Base-by-base conservation (phyloP, 2,329 filamentous ascomycete species). In the Dichotomopilus funicola region DNA sequence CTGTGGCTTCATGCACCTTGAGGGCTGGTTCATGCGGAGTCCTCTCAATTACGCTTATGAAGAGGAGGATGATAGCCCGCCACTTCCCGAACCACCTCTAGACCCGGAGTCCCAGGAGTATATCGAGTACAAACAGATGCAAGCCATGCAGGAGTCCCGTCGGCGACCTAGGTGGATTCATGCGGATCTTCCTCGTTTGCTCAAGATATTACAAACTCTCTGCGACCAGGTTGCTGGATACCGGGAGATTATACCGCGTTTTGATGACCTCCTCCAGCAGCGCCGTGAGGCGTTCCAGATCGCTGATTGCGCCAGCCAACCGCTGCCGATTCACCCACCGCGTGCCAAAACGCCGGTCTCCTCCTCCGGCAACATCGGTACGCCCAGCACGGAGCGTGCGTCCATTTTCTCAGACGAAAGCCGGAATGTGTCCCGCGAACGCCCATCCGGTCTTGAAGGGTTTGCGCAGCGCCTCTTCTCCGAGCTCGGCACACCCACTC, bases 1-100 rank as follows among this genome's bases (percentile, higher is more conserved):
- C 0, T 97, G 94, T 63, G 88, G 90, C 5, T 88, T 89, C 60
- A 86, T 96, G 66, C 83, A 85, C 19, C 78, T 96, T 10, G 90
- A 96, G 66, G 88, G 88, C n/a, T 99, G 94, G 92, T 75, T 97
- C 35, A 75, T 92, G 5, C 85, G 89, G 12, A 83, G 86, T 52
- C 87, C 88, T 4, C 76, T 73, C n/a, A 78, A 75, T 57, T 88
- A 85, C 65, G 72, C 74, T 5, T 88, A 81, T 56, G 74, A 76
- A 7, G 77, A 78, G 11, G 71, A 75, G 35, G 68, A 73, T 35
- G 65, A 68, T 54, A 55, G 62, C 59, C 72, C 67, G 59, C 78
- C 70, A 54, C 76, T 63, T 60, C 77, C 65, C 12, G 72, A 74
- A n/a, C 70, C 70, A 4, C 70, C 70, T 60, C 66, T 63, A 1